Conservation (phyloP, 129 eudicot species). For the Chrysanthemum lavandulifolium region DNA sequence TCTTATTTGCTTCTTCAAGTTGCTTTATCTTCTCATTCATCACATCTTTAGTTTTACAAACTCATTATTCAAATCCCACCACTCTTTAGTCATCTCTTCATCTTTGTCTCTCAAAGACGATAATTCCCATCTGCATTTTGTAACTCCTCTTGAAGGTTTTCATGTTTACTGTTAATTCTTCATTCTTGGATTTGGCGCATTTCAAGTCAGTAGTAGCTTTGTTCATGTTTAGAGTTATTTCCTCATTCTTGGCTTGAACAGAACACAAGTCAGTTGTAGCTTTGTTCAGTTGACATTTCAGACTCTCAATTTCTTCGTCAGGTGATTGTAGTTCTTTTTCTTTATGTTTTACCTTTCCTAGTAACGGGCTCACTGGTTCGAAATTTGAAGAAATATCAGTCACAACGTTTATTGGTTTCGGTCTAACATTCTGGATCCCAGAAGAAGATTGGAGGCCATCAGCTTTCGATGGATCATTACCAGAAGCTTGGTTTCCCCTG, state of each 20-base stretch:
- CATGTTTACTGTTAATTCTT: conserved; percentile 15
- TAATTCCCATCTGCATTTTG: conserved; percentile 23
- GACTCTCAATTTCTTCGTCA: conserved; percentile 21
- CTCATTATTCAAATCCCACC: conserved; percentile 34
- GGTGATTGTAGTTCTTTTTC: conserved; percentile 25
- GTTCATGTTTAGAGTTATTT: conserved; percentile 14
- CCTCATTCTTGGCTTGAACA: conserved; percentile 21
- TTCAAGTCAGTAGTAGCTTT: not conserved
- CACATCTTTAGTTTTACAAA: conserved; percentile 38
- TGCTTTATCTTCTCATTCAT: conserved; percentile 45
- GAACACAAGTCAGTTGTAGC: conserved; percentile 16
- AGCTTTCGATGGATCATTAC: conserved; percentile 7
- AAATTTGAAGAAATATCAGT: conserved; percentile 18
- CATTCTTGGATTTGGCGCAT: conserved; percentile 11
- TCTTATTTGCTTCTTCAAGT: conserved; percentile 50
- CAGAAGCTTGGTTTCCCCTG: conserved; percentile 27
- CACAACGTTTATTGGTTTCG: too few relatives aligned
- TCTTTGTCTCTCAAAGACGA: conserved; percentile 34
- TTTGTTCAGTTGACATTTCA: conserved; percentile 22
- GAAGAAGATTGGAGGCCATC: conserved; percentile 7
- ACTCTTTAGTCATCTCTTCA: conserved; percentile 38
- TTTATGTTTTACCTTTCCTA: conserved; percentile 18
- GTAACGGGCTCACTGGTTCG: conserved; percentile 12
- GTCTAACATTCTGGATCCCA: conserved; percentile 9
- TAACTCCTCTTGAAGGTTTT: conserved; percentile 28